Evolutionary conservation across 2,329 filamentous ascomycete species (phyloP).

Genomic region (Phialophora macrospora): DNA sequence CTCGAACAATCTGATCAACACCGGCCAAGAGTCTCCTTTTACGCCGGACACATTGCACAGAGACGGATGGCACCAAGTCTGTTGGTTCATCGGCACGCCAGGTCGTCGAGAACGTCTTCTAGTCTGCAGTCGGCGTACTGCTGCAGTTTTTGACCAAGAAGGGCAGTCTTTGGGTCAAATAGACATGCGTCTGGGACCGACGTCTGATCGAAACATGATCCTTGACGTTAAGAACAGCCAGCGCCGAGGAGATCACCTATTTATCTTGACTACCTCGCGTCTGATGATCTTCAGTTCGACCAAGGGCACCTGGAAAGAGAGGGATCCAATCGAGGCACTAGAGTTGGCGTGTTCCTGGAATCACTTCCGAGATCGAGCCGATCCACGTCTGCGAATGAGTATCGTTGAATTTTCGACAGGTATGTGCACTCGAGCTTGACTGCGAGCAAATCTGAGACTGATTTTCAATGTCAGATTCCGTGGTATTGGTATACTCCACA

Average conservation of each 20-base stretch:
- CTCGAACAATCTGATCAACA: constrained; percentile 33
- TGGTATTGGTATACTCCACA: constrained; percentile 49
- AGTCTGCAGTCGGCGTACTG: constrained; percentile 57
- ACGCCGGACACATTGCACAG: constrained; percentile 37
- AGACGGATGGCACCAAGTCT: constrained; percentile 53
- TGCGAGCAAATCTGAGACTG: neutral
- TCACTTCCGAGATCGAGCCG: constrained; percentile 61
- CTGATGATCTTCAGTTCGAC: constrained; percentile 50
- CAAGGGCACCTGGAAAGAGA: constrained; percentile 38
- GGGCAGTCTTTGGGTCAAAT: constrained; percentile 40
- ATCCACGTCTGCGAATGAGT: constrained; percentile 55
- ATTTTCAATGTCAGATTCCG: constrained; percentile 42
- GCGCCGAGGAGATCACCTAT: constrained; percentile 50
- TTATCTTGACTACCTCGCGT: constrained; percentile 60
- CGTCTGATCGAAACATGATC: constrained; percentile 56
- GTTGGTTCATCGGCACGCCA: constrained; percentile 46
- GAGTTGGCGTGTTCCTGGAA: constrained; percentile 54
- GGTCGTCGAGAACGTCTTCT: constrained; percentile 48
- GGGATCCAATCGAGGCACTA: constrained; percentile 39
- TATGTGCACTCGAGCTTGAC: constrained; percentile 39
- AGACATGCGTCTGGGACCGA: constrained; percentile 46
- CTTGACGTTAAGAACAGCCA: constrained; percentile 57
- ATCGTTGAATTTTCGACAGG: constrained; percentile 44
- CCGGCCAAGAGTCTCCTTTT: constrained; percentile 29
- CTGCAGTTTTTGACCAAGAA: constrained; percentile 46